Evolutionary conservation across 768 basidiomycete species (phyloP), one percentile per base, ranked within the genome.

Genomic region (Suillus clintonianus): DNA sequence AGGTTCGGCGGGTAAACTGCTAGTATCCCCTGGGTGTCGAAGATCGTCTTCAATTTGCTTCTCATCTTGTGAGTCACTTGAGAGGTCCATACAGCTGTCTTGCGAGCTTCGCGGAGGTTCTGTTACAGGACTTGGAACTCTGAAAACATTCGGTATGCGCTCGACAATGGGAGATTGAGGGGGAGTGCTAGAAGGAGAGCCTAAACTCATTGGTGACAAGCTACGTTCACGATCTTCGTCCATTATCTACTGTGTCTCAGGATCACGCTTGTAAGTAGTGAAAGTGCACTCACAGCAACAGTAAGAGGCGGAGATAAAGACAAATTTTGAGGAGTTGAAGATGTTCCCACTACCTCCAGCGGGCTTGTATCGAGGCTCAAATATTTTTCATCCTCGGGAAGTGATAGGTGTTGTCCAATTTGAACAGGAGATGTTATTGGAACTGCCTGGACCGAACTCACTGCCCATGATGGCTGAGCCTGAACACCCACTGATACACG

Each of bases 141-240:
- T 59, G 37, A 59, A 41, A 48, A 62, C 56, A 15, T 59, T 55
- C 24, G 66, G 53, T 36, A 41, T 57, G 45, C 17, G 65, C 1
- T 60, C 45, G n/a, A 7, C 58, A 36, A 63, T 41, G 6, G 69
- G 72, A 5, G 73, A 67, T 37, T 67, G 74, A 50, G 74, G 65
- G 41, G 80, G 79, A 11, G 79, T 79, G 64, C 77, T 80, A 19
- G 76, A 66, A 8, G 80, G 71, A 8, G 85, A 85, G 66, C 83
- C 86, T 48, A 88, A 78, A 61, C 88, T 88, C 86, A 87, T 87
- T 1, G 85, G 86, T 55, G 86, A 85, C 53, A 85, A 75, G 72
- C 83, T 88, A 62, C 84, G 76, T 19, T 82, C 79, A 59, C 62
- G 74, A 59, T 72, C 75, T 47, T 68, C 67, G 55, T 59, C 59